Evolutionary conservation across 768 basidiomycete genomes (phyloP), one percentile per base, ranked within the genome.

Genomic region (Collybia mongolica): DNA sequence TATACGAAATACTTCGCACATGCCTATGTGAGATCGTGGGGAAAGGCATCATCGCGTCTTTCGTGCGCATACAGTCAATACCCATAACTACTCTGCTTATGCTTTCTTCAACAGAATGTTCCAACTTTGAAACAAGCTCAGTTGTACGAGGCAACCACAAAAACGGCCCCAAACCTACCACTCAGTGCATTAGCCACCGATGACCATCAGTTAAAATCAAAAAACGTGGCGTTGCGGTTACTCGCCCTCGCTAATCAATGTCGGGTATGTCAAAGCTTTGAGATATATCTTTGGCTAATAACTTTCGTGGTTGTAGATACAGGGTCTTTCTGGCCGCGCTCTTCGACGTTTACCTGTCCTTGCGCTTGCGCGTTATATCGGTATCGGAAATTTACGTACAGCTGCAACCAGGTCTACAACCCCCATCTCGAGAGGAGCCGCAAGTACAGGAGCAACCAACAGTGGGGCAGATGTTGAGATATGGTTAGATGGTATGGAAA

Each of bases 341-440:
- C 77, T 99, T 11, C 83, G 97, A 11, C 84, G 94, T 6, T 75
- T 99, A n/a, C 97, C 97, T 2, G 93, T 98, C 40, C 81, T 98
- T 17, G 92, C 95, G 1, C 83, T 97, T 40, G 92, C 96, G 3
- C 78, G 82, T 6, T 86, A 93, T 63, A 84, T 98, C 44, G 80
- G 85, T 23, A 67, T 76, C 14, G 78, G 81, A n/a, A 67, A 64
- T 54, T 40, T 72, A 12, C 47, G 45, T 20, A 42, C 46, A 3
- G 47, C 56, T 19, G 24, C 22, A 22, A 17, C 41, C 22, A 53
- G 12, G 28, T 29, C 53, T 38, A 28, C 39, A 26, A 40, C 54
- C 18, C 35, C 48, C 12, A 45, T 12, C 20, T n/a, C 24, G 19
- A 39, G 43, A n/a, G 17, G 41, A 18, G 44, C 9, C n/a, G 24